phyloP scores from a whole-genome alignment of 1,284 basidiomycete species.

The Cryptococcus neoformans region DNA sequence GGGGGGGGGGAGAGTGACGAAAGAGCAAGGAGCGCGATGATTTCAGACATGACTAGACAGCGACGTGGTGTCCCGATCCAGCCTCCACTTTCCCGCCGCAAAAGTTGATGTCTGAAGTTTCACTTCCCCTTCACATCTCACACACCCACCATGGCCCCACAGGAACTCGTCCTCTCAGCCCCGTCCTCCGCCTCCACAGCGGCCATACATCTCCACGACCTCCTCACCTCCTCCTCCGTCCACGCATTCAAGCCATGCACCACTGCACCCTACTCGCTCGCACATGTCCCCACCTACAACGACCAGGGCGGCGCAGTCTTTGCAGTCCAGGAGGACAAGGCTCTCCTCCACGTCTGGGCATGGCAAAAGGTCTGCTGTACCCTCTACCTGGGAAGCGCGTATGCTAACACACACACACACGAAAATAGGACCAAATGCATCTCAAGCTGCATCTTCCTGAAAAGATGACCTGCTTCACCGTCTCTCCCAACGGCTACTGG shows the following conservation, averaged over 20 bases:
- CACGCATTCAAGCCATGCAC: slow-evolving; percentile 49
- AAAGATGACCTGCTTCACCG: slow-evolving; percentile 72
- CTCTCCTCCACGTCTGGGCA: slow-evolving; percentile 49
- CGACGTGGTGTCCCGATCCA: too few species aligned
- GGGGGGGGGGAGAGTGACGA: too few species aligned
- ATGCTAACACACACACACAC: background rate
- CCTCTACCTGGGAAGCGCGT: too few species aligned
- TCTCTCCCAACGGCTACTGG: slow-evolving; percentile 69
- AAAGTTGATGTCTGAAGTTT: too few species aligned
- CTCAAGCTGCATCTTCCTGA: slow-evolving; percentile 86
- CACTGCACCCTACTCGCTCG: slow-evolving; percentile 32
- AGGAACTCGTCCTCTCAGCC: slow-evolving; percentile 45
- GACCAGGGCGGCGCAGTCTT: slow-evolving; percentile 47
- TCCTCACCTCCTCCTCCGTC: slow-evolving; percentile 43
- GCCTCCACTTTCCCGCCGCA: too few species aligned
- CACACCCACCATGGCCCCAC: slow-evolving; percentile 1
- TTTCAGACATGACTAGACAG: too few species aligned
- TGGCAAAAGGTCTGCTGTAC: slow-evolving; percentile 54
- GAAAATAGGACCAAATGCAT: slow-evolving; percentile 72
- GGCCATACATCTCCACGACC: slow-evolving; percentile 48
- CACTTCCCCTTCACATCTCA: too few species aligned
- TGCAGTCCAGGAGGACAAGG: slow-evolving; percentile 50
- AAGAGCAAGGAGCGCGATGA: too few species aligned
- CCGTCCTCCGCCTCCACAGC: slow-evolving; percentile 22
- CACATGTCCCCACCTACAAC: slow-evolving; percentile 31